Base-by-base conservation (phyloP, 805 yeast genomes). In the Ogataea siamensis region DNA sequence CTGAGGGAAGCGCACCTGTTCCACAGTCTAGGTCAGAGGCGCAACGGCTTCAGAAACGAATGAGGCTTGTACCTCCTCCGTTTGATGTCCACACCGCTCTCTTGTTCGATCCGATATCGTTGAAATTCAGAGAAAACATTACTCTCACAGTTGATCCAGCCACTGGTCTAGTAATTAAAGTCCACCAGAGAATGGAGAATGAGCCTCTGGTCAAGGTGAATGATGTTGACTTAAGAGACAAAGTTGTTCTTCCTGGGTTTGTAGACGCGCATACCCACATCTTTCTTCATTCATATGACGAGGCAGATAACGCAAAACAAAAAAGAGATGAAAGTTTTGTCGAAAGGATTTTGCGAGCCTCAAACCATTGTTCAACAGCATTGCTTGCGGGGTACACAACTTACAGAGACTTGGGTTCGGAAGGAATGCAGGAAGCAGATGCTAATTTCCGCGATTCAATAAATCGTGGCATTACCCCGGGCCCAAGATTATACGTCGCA, bases 251-350 rank as follows among this genome's bases (percentile, higher is more conserved):
- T 8, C 58, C 58, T 1, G 60, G 60, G 2, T 46, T 54, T 34
- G 60, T 55, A n/a, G 60, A 55, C 34, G 51, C 60, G 2, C 60
- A 55, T 33, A 53, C 60, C 0, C 60, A 55, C 25, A 54, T 55
- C n/a, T 55, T 55, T 26, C 34, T 55, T 12, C 60, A 55, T 20
- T 52, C 58, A 2, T 55, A 55, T 31, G 57, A 52, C 27, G 60
- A 55, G 33, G 50, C 47, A 14, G 54, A 51, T 28, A 50, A 49
- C 28, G 51, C 54, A 9, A 48, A 45, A 20, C 60, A 55, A 31
- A 54, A 51, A 28, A 31, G 58, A 19, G 58, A 54, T 29, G 60
- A 55, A 34, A 47, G 54, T 28, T 44, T 49, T 42, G 58, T 51
- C 8, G 60, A 55, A 32, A 31, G 60, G 20, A 33, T 55, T n/a